Evolutionary conservation across 352 stramenopile species (phyloP), one percentile per base, ranked within the genome.

Genomic region (Phytophthora pluvialis): DNA sequence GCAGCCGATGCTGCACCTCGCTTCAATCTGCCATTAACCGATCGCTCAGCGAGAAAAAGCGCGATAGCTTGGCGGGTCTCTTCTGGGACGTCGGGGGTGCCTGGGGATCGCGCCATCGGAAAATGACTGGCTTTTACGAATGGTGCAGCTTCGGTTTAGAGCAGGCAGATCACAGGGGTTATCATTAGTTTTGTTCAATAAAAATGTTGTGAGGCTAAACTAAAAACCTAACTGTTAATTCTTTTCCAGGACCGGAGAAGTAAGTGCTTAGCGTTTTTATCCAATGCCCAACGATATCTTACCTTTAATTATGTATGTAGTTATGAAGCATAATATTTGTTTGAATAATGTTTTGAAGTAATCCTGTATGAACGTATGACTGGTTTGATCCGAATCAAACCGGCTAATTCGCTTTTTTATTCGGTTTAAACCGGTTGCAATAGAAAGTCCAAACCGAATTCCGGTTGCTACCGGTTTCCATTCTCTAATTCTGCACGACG

Each of bases 1-100:
- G 29, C 46, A n/a, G 31, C 31, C 46, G 31, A 18, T 31, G 47
- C 31, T 53, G 46, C 31, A 5, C 46, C 46, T 35, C 46, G 46
- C 28, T 53, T 42, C 15, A 42, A n/a, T 4, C 46, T 28, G 28
- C n/a, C 46, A 0, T 39, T 39, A 18, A 53, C 29, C 5, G 46
- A 42, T 29, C n/a, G 28, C 46, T 53, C 46, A 42, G 28, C 29
- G 28, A 39, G 33, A 0, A 39, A 39, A 11, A 39, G 33, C 33
- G 5, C 33, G 33, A 39, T 39, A 2, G 33, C 33, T 39, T 39
- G 33, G 33, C 33, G 11, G 7, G 33, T 39, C 15, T 39, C 33
- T 39, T 39, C 33, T 3, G 33, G 11, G 33, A 39, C 15, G 11
- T 39, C 33, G n/a, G 33, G 33, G 11, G 33, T 39, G 33, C 33